Evolutionary conservation across 345 rosid species (phyloP).

Genomic region (Dovyalis caffra): DNA sequence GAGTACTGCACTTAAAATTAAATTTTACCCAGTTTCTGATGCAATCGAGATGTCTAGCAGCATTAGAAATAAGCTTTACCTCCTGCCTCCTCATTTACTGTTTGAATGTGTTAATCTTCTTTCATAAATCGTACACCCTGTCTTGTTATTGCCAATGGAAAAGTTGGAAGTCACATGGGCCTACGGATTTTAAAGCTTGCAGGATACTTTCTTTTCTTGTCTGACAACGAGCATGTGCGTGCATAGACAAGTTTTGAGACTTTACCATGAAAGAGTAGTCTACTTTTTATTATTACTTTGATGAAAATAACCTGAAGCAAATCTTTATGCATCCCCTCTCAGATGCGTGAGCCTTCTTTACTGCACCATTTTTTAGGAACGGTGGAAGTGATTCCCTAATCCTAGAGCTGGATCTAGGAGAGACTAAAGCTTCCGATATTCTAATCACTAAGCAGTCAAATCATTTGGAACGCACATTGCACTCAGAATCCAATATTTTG

Average conservation of each 20-base stretch:
- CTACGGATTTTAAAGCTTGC: not conserved
- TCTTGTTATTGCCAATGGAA: not conserved
- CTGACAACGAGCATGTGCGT: not conserved
- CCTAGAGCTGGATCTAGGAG: too few species aligned
- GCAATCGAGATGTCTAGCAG: not conserved
- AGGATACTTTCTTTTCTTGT: not conserved
- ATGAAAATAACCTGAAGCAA: too few species aligned
- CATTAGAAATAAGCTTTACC: not conserved
- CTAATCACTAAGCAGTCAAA: too few species aligned
- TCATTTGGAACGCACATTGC: too few species aligned
- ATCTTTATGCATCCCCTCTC: too few species aligned
- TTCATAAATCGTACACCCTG: not conserved
- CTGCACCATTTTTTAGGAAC: too few species aligned
- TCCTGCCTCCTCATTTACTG: not conserved
- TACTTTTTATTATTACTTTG: too few species aligned
- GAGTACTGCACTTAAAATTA: slow-evolving; percentile 5
- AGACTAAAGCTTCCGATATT: too few species aligned
- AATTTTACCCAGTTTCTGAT: not conserved
- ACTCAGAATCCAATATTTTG: too few species aligned
- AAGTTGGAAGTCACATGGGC: not conserved
- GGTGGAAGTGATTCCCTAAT: too few species aligned
- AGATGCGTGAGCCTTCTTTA: too few species aligned
- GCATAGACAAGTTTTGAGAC: not conserved
- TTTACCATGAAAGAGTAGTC: too few species aligned
- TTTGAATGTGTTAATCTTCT: not conserved